A percentile compares a stretch with the other conserved stretches of the same genome.
phyloP scores from a whole-genome alignment of 176 grass and related monocot species.

The Rhynchospora tenuis region DNA sequence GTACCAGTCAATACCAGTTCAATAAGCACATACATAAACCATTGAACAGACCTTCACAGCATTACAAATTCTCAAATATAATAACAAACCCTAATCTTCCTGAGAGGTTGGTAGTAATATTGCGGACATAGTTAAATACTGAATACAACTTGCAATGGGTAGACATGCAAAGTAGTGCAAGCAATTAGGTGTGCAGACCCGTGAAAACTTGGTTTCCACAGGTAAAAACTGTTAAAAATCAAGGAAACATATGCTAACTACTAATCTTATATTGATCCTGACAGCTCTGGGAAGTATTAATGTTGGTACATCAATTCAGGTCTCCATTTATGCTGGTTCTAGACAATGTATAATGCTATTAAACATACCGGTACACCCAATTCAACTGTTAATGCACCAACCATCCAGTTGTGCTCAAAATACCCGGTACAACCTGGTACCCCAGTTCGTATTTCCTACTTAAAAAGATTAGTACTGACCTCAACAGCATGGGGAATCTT shows the following conservation, averaged over 20 bases:
- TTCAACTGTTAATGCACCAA: neutral
- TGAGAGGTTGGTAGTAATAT: neutral
- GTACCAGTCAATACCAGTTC: neutral
- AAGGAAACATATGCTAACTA: neutral
- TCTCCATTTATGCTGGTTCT: neutral
- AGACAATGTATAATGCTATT: neutral
- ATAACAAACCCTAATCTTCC: neutral
- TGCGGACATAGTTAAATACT: neutral
- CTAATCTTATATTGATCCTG: neutral
- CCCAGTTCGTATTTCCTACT: neutral
- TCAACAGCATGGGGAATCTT: slow-evolving; percentile 76
- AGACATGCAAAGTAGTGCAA: neutral
- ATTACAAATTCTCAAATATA: neutral
- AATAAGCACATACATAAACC: neutral
- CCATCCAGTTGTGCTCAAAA: neutral
- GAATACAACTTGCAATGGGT: neutral
- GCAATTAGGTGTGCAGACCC: neutral
- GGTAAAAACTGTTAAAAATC: neutral
- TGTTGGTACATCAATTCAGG: neutral
- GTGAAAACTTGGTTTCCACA: neutral
- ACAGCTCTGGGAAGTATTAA: neutral
- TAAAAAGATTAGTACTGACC: slow-evolving; percentile 16
- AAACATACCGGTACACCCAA: neutral
- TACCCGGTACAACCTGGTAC: neutral
- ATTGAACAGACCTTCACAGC: neutral